Conservation (phyloP, 2,329 filamentous ascomycete genomes). For the Penicillium hordei region DNA sequence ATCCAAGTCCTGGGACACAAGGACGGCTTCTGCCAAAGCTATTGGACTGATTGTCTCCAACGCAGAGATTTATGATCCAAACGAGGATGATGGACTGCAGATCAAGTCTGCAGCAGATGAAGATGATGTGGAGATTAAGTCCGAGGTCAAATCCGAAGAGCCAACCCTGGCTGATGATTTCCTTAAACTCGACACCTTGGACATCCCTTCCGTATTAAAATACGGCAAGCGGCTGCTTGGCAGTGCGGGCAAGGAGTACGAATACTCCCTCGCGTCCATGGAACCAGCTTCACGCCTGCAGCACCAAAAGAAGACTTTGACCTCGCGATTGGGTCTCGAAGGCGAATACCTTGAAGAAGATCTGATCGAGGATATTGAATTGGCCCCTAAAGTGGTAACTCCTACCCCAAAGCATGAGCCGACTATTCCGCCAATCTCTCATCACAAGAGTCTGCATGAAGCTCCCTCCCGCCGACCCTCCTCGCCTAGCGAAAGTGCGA, state of each 20-base stretch:
- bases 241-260: constrained; percentile 76
- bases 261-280: constrained; percentile 78
- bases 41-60: constrained; percentile 92
- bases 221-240: constrained; percentile 82
- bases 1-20: constrained; percentile 95
- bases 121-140: constrained; percentile 41
- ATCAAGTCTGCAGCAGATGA: constrained; percentile 55
- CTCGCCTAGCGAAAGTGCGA: constrained; percentile 52
- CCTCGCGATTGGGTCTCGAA: constrained; percentile 75
- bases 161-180: constrained; percentile 54
- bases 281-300: constrained; percentile 77
- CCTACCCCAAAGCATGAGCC: constrained; percentile 53
- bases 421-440: constrained; percentile 41
- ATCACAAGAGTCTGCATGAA: constrained; percentile 48
- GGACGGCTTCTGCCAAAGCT: constrained; percentile 88
- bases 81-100: constrained; percentile 63
- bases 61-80: constrained; percentile 84
- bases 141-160: constrained; percentile 43
- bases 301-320: constrained; percentile 86
- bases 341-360: constrained; percentile 85
- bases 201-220: constrained; percentile 76
- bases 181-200: constrained; percentile 71
- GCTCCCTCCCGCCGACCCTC: constrained; percentile 41
- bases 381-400: constrained; percentile 48
- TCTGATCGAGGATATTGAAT: constrained; percentile 65